Evolutionary conservation across 1,284 basidiomycete genomes (phyloP).

Genomic region (Neotropicomus parvogracilis): DNA sequence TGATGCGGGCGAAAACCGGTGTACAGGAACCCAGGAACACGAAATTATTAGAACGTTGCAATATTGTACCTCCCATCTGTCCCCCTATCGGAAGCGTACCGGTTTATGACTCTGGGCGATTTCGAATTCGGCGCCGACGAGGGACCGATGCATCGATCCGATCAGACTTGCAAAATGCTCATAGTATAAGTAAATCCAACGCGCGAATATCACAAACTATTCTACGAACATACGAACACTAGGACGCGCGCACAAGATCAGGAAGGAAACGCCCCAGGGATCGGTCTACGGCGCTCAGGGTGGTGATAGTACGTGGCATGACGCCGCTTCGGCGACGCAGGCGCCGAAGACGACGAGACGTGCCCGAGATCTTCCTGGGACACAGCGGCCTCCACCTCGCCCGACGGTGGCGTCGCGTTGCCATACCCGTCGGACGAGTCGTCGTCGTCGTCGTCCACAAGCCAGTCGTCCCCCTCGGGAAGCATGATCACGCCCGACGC

Average conservation of each 20-base stretch:
- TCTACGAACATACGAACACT: too few relatives aligned
- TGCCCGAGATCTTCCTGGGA: constrained; percentile 27
- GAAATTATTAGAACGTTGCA: too few relatives aligned
- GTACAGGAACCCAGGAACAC: too few relatives aligned
- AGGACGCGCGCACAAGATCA: constrained; percentile 2
- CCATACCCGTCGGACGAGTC: constrained; percentile 33
- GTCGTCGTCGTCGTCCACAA: constrained; percentile 44
- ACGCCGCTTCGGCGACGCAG: constrained; percentile 31
- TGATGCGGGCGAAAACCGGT: too few relatives aligned
- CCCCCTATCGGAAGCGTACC: too few relatives aligned
- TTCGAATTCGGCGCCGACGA: too few relatives aligned
- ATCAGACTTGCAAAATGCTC: too few relatives aligned
- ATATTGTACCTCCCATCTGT: too few relatives aligned
- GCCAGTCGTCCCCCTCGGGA: constrained; percentile 73
- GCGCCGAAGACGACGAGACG: constrained; percentile 4
- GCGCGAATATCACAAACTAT: too few relatives aligned
- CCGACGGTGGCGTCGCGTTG: constrained; percentile 19
- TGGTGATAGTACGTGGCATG: constrained; percentile 33
- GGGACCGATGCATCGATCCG: too few relatives aligned
- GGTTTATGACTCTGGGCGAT: too few relatives aligned
- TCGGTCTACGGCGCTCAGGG: constrained; percentile 30
- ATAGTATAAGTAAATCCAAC: too few relatives aligned
- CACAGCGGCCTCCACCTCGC: constrained; percentile 12
- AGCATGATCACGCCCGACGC: constrained; percentile 82
- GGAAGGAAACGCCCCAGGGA: constrained; percentile 30